These are phyloP conservation scores for Haplosporangium sp. DNA, from an alignment of 371 early-diverging fungal species.

Conservation along the genomic window DNA sequence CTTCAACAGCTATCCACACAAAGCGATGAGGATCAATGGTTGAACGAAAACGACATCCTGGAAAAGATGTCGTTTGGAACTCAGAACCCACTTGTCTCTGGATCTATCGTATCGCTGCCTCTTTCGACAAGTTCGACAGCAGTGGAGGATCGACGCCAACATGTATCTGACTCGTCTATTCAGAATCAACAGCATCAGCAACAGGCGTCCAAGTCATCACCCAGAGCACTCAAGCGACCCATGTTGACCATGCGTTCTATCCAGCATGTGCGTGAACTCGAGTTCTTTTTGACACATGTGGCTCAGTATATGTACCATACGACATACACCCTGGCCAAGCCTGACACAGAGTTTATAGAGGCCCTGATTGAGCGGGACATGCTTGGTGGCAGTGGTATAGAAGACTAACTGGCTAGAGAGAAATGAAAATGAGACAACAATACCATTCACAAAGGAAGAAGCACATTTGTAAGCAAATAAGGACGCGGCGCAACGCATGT, in stretches of 20 bases:
- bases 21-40: conserved; percentile 34
- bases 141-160: conserved; percentile 4
- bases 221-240: conserved; percentile 70
- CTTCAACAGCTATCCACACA: conserved; percentile 16
- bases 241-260: conserved; percentile 79
- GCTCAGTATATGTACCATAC: conserved; percentile 79
- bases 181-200: conserved; percentile 1
- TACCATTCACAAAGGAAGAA: background rate
- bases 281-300: conserved; percentile 80
- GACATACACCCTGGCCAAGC: conserved; percentile 74
- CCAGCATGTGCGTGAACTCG: conserved; percentile 73
- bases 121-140: conserved; percentile 11
- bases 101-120: conserved; percentile 19
- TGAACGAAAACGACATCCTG: conserved; percentile 42
- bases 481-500: too few species aligned
- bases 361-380: conserved; percentile 78
- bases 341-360: conserved; percentile 82
- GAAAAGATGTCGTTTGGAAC: conserved; percentile 42
- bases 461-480: background rate
- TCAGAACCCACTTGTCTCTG: conserved; percentile 6
- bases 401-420: conserved; percentile 18
- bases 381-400: conserved; percentile 61
- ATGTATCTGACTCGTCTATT: background rate
- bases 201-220: background rate
- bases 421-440: background rate